Evolutionary conservation across 2,329 filamentous ascomycete species (phyloP).

Genomic region (Fusarium newnesense): DNA sequence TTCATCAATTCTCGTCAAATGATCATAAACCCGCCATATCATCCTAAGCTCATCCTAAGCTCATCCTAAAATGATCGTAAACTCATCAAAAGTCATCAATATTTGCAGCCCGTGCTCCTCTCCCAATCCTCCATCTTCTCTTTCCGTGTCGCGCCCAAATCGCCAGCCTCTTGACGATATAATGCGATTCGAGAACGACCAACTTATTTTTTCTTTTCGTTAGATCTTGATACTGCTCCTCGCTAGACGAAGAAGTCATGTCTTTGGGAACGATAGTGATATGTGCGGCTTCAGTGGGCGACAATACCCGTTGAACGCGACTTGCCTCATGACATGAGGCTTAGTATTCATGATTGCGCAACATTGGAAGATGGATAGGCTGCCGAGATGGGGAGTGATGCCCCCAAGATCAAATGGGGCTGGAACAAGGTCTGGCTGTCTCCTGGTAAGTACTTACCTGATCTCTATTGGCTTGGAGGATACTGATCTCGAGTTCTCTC

Average conservation of each 20-base stretch:
- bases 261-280: accelerated
- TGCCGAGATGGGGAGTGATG: too few relatives aligned
- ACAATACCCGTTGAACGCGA: accelerated
- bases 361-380: accelerated
- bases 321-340: accelerated
- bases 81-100: neutral
- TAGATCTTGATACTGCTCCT: too few relatives aligned
- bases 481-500: too few relatives aligned
- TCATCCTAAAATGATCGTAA: neutral
- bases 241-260: accelerated
- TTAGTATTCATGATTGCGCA: accelerated
- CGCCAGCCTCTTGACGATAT: accelerated
- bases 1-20: too few relatives aligned
- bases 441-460: too few relatives aligned
- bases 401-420: too few relatives aligned
- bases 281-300: accelerated
- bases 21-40: too few relatives aligned
- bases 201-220: accelerated
- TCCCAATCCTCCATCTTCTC: neutral
- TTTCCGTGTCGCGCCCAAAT: neutral
- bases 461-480: too few relatives aligned
- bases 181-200: accelerated
- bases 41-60: neutral
- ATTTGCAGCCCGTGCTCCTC: accelerated
- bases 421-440: too few relatives aligned